Base-by-base conservation (phyloP, 2,329 filamentous ascomycete genomes). In the Mycocentrospora acerina region DNA sequence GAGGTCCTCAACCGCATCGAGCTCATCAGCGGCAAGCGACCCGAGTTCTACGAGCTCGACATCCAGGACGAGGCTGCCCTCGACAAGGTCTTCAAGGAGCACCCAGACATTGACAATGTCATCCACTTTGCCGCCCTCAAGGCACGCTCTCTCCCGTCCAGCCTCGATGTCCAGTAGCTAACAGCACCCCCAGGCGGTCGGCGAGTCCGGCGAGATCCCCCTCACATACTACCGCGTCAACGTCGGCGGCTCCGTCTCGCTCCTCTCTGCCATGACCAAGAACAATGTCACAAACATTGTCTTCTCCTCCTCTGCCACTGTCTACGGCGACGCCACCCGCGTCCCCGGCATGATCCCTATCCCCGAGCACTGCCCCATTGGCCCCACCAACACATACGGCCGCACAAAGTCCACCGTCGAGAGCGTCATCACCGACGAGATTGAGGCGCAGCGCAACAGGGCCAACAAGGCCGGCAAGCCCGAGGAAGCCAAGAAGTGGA, bases 271-370 rank as follows among this genome's bases (percentile, higher is more conserved):
- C 62, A 97, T 98, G 90, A 79, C 82, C 64, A 84, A 83, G 69
- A 82, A 96, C 78, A 85, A 91, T 71, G 90, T 98, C 56, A 81
- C 82, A 72, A 97, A 95, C 77, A 93, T 98, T 61, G 93, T 98
- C 71, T 98, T 98, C 76, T 97, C 91, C 45, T 96, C 90, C 48
- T 96, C 90, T 1, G 93, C 93, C 24, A 98, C 94, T 55, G 93
- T 98, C 54, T 98, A 98, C 70, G 93, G 93, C 65, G 94, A 98
- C 71, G 93, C 91, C 37, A 97, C 93, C 30, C 87, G 90, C 66
- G 88, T 96, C 73, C 83, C 86, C 55, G 86, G 94, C 78, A 98
- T 98, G 93, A 98, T 98, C 53, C 93, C 93, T 51, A 98, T 98
- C 63, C 93, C 93, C 35, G 93, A 98, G 75, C 78, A 88, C 71